Percentiles rank a stretch among this genome's conserved stretches.
phyloP scores from a whole-genome alignment of 345 rosid genomes.

The Hibiscus tridactylites region DNA sequence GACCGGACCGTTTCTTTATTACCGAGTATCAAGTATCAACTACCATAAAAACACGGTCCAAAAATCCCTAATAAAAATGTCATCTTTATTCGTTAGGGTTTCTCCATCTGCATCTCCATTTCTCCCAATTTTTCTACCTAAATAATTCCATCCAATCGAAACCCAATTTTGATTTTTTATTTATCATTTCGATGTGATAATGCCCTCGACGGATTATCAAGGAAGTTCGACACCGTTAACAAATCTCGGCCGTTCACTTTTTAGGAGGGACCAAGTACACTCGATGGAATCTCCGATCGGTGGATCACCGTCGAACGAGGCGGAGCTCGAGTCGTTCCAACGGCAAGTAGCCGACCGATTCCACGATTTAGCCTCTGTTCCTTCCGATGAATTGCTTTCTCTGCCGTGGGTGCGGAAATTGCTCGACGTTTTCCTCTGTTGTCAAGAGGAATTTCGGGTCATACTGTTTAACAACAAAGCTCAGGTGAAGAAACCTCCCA shows the following conservation, averaged over 20 bases:
- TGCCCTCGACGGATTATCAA: conserved; percentile 61
- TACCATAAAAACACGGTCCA: conserved; percentile 26
- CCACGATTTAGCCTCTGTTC: conserved; percentile 29
- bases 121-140: not conserved
- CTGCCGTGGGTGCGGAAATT: conserved; percentile 37
- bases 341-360: conserved; percentile 52
- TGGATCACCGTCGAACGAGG: conserved; percentile 24
- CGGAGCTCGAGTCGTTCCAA: conserved; percentile 59
- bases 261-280: conserved; percentile 40
- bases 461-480: conserved; percentile 23
- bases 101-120: conserved; percentile 4
- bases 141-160: not conserved
- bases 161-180: not conserved
- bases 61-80: conserved; percentile 22
- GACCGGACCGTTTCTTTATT: conserved; percentile 8
- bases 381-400: conserved; percentile 38
- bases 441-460: conserved; percentile 35
- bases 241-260: conserved; percentile 30
- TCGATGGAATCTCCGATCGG: conserved; percentile 31
- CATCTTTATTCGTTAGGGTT: conserved; percentile 21
- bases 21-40: conserved; percentile 10
- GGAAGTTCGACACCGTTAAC: conserved; percentile 23
- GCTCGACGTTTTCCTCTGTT: conserved; percentile 31
- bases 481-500: conserved; percentile 21
- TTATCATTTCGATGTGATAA: conserved; percentile 19